Percentiles rank a stretch among this genome's conserved stretches.
Conservation (phyloP, 2,329 filamentous ascomycete genomes). For the Monosporascus sp. region DNA sequence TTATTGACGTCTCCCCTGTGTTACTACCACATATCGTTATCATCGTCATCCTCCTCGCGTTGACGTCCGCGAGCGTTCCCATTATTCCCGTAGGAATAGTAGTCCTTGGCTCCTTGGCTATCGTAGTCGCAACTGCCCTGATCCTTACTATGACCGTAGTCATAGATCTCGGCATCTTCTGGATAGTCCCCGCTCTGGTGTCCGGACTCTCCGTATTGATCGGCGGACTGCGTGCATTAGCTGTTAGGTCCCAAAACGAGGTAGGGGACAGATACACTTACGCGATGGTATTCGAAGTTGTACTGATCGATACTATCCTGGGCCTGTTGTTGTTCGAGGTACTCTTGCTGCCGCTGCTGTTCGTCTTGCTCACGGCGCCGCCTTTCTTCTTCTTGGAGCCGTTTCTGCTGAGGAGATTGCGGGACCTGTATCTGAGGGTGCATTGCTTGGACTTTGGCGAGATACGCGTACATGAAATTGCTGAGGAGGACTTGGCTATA, state of each 20-base stretch:
- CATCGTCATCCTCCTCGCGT: slow-evolving; percentile 19
- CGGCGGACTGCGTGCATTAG: slow-evolving; percentile 32
- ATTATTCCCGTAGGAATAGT: slow-evolving; percentile 28
- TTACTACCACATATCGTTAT: not conserved
- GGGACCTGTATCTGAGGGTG: slow-evolving; percentile 92
- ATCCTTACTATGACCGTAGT: slow-evolving; percentile 45
- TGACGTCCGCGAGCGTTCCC: slow-evolving; percentile 26
- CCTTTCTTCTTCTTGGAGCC: slow-evolving; percentile 46
- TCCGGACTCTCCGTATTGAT: slow-evolving; percentile 42
- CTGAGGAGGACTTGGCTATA: slow-evolving; percentile 94
- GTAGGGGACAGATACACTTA: slow-evolving; percentile 27
- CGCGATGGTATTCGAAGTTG: slow-evolving; percentile 50
- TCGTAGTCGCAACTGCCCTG: slow-evolving; percentile 33
- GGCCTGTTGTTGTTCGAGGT: slow-evolving; percentile 39
- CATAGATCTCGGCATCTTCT: slow-evolving; percentile 49
- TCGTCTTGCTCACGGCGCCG: slow-evolving; percentile 46
- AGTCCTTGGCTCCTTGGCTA: slow-evolving; percentile 29
- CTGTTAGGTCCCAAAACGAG: not conserved
- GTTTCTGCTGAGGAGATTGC: slow-evolving; percentile 71
- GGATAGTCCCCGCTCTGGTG: slow-evolving; percentile 43
- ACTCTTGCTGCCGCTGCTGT: slow-evolving; percentile 26
- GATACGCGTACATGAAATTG: slow-evolving; percentile 99
- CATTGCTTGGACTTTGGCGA: slow-evolving; percentile 98
- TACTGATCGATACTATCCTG: slow-evolving; percentile 45
- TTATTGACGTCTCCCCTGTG: not conserved